These are phyloP conservation scores for Leccinum ochraceum DNA, from an alignment of 768 basidiomycete genomes.

Conservation along the genomic window DNA sequence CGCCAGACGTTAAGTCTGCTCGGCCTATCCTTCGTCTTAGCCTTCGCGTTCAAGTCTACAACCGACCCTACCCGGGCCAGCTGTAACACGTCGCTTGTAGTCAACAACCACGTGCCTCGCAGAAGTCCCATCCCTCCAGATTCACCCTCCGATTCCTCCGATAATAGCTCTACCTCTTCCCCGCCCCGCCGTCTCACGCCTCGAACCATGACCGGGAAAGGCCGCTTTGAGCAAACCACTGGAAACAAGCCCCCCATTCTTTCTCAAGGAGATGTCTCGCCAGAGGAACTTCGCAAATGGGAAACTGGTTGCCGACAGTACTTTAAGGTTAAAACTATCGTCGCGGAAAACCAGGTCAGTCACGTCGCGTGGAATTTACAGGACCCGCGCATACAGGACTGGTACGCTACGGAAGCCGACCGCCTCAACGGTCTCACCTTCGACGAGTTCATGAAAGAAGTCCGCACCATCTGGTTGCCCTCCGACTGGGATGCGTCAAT, in stretches of 20 bases:
- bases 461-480: slow-evolving; percentile 5
- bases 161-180: too few relatives aligned
- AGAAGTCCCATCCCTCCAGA: too few relatives aligned
- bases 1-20: too few relatives aligned
- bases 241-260: neutral
- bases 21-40: too few relatives aligned
- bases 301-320: neutral
- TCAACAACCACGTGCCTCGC: too few relatives aligned
- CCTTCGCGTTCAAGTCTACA: too few relatives aligned
- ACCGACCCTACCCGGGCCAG: too few relatives aligned
- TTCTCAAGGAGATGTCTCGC: neutral
- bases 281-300: neutral
- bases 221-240: neutral
- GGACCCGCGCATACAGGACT: slow-evolving; percentile 7
- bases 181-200: too few relatives aligned
- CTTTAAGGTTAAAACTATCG: neutral
- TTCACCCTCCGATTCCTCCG: too few relatives aligned
- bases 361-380: neutral
- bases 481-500: slow-evolving; percentile 4
- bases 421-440: neutral
- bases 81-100: too few relatives aligned
- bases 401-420: slow-evolving; percentile 1
- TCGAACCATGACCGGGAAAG: neutral
- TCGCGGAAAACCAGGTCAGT: neutral
- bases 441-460: slow-evolving; percentile 1